phyloP scores from a whole-genome alignment of 208 protist genomes.

The Giardia muris region DNA sequence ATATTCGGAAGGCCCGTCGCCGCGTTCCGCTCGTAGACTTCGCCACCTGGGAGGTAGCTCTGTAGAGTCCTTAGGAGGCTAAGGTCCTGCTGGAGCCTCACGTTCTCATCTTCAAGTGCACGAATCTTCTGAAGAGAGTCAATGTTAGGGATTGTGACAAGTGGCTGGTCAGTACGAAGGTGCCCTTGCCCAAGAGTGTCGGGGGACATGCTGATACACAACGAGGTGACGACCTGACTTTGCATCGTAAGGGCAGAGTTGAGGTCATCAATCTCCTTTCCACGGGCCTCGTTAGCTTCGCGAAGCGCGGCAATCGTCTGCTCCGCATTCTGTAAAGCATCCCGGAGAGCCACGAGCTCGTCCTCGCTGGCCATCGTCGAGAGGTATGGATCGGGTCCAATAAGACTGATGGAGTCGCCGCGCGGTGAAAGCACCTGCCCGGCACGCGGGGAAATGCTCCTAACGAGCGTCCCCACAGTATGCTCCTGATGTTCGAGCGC shows the following conservation, averaged over 20 bases:
- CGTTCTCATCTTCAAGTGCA: not conserved
- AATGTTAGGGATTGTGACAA: not conserved
- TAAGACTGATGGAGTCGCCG: not conserved
- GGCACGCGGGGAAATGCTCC: not conserved
- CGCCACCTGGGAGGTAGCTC: not conserved
- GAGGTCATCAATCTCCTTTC: not conserved
- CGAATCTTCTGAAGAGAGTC: not conserved
- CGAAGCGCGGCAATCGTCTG: not conserved
- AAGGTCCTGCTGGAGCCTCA: not conserved
- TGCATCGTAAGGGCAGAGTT: not conserved
- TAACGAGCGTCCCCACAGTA: not conserved
- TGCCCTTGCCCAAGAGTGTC: not conserved
- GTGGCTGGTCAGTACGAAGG: not conserved
- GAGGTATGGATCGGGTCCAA: not conserved
- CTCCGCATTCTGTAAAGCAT: not conserved
- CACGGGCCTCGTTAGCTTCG: not conserved
- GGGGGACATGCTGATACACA: not conserved
- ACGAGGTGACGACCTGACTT: not conserved
- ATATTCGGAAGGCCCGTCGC: not conserved
- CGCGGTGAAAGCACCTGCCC: not conserved
- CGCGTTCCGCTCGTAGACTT: not conserved
- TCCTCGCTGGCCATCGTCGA: not conserved
- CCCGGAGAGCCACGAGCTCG: not conserved
- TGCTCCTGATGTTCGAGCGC: not conserved
- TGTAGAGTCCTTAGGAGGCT: not conserved